Percentiles rank a stretch among this genome's conserved stretches.
These are phyloP conservation scores for Verticillium isaacii DNA, from an alignment of 2,329 filamentous ascomycete genomes.

Conservation along the genomic window DNA sequence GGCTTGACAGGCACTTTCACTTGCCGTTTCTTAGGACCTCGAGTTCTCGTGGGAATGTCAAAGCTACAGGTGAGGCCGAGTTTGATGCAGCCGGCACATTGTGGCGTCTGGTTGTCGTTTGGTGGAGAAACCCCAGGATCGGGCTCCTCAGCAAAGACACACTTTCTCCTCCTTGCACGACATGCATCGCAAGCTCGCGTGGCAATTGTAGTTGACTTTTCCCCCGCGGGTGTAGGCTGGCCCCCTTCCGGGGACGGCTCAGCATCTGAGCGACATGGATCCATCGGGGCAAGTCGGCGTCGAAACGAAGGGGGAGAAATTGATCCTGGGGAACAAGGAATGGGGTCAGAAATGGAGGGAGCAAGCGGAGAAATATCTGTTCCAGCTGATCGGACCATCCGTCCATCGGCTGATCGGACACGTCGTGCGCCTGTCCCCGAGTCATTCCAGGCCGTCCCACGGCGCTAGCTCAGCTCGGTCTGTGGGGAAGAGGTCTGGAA, in stretches of 20 bases:
- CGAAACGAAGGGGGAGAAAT: conserved; percentile 1
- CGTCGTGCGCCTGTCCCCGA: not conserved
- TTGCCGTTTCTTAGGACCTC: conserved; percentile 14
- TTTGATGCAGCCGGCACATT: conserved; percentile 13
- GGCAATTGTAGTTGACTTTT: conserved; percentile 10
- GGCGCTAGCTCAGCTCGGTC: no score
- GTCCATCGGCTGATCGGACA: no score
- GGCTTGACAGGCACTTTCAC: no score
- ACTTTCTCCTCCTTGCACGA: conserved; percentile 14
- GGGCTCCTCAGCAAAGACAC: conserved; percentile 7
- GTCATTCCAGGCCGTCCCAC: no score
- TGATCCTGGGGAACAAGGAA: conserved; percentile 1
- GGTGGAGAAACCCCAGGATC: no score
- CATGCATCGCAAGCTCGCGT: conserved; percentile 13
- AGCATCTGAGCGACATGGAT: not conserved
- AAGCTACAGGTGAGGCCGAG: conserved; percentile 17
- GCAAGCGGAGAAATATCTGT: conserved; percentile 9
- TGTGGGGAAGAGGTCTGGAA: no score
- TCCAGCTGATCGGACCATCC: no score
- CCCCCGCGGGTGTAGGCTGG: no score
- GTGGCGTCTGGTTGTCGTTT: conserved; percentile 1
- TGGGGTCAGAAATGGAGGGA: conserved; percentile 1
- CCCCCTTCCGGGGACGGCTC: no score
- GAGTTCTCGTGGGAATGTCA: conserved; percentile 16
- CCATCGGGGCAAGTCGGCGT: conserved; percentile 2